Evolutionary conservation across 2,329 filamentous ascomycete genomes (phyloP).

Genomic region (Beauveria sp.): DNA sequence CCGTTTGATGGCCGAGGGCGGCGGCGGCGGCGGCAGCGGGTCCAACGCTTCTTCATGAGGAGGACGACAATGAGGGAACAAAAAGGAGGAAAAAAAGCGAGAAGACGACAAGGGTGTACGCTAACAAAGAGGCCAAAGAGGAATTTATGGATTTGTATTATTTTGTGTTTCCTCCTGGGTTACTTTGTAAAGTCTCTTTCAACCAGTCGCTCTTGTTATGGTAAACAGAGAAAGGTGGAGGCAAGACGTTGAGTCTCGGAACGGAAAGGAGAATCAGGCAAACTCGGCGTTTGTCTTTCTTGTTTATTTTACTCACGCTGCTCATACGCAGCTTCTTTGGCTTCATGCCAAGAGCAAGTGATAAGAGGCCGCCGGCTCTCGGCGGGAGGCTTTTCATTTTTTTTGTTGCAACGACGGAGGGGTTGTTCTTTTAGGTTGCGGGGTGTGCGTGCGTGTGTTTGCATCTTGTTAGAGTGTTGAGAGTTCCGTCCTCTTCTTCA

Average conservation of each 20-base stretch:
- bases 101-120: background rate
- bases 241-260: background rate
- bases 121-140: background rate
- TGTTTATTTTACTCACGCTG: background rate
- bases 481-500: background rate
- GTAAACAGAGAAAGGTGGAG: background rate
- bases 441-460: background rate
- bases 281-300: background rate
- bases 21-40: conserved; percentile 9
- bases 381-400: background rate
- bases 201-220: background rate
- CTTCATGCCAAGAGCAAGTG: background rate
- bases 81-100: background rate
- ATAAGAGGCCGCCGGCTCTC: background rate
- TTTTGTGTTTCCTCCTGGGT: background rate
- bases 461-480: background rate
- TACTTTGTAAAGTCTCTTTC: background rate
- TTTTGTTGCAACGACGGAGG: background rate
- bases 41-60: background rate
- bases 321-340: background rate
- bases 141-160: background rate
- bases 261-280: background rate
- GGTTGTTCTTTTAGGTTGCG: background rate
- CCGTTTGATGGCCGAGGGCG: conserved; percentile 22
- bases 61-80: background rate